Base-by-base conservation (phyloP, 2,329 filamentous ascomycete genomes). In the Fusarium staphyleae region DNA sequence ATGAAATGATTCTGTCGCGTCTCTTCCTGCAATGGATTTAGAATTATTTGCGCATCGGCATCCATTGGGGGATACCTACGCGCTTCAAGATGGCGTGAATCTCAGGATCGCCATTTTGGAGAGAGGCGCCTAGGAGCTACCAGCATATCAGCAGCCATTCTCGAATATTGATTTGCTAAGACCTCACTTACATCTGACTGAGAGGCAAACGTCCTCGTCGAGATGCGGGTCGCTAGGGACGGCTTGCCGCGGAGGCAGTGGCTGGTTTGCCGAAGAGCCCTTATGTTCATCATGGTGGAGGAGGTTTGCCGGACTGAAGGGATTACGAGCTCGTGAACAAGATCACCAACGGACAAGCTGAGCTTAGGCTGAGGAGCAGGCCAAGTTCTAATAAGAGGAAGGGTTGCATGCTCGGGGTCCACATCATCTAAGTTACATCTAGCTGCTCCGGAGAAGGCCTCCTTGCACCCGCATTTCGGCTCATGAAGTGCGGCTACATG, bases 1-100 rank as follows among this genome's bases (percentile, higher is more conserved):
- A 98, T 96, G 72, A 96, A 97, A 75, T 96, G 91, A 75, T 96
- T 96, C 75, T 98, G 93, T 67, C 93, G 85, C 67, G 83, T 84
- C 84, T 96, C 96, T 80, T 97, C 93, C 90, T 96, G 24, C 1
- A 36, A 32, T 4, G 4, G 39, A 14, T 22, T 56, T 10, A 57
- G 47, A 29, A 13, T 11, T 3, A 1, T 5, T 5, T 34, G 13
- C 2, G 12, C 6, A 36, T 43, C 42, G 45, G 28, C 40, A 11
- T 5, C 1, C 10, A 10, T 30, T 22, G 19, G 3, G 14, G 13
- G 5, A 19, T 7, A 57, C 74, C 66, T 78, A 93, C 91, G 81
- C 91, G 92, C 74, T 96, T 88, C 63, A 96, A 84, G 66, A 96
- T 96, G 44, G 88, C 85, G 70, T 86, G 93, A 57, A 96, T 87